A percentile compares a stretch with the other conserved stretches of the same genome.
Conservation (phyloP, 345 rosid species). For the Boechera retrofracta region DNA sequence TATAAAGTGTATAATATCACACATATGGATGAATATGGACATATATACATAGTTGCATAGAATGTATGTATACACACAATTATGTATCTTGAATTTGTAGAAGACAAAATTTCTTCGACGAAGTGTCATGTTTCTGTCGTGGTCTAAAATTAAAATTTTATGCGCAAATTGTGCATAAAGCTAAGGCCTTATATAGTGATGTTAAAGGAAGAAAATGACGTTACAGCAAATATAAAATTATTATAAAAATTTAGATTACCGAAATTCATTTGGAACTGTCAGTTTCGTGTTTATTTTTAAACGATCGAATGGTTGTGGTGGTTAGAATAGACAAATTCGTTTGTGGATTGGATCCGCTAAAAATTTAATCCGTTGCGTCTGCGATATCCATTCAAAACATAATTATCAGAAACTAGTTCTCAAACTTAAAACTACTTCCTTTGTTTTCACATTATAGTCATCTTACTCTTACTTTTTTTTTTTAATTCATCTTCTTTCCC, state of each 20-base stretch:
- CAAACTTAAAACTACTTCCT: too few relatives aligned
- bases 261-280: conserved; percentile 7
- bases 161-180: conserved; percentile 27
- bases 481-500: too few relatives aligned
- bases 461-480: too few relatives aligned
- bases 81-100: conserved; percentile 22
- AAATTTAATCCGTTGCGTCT: too few relatives aligned
- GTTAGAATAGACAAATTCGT: too few relatives aligned
- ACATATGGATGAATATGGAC: conserved; percentile 1
- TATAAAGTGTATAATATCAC: neutral
- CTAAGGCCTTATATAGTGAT: conserved; percentile 14
- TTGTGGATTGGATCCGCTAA: too few relatives aligned
- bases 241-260: neutral
- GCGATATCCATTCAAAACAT: too few relatives aligned
- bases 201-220: neutral
- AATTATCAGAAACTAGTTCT: neutral
- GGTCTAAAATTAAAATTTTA: conserved; percentile 4
- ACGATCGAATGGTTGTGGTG: too few relatives aligned
- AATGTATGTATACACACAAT: neutral
- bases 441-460: too few relatives aligned
- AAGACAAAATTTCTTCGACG: neutral
- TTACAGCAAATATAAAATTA: neutral
- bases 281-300: conserved; percentile 4
- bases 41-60: conserved; percentile 16
- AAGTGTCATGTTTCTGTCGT: conserved; percentile 35